phyloP scores from a whole-genome alignment of 371 early-diverging fungal species.

The Entomophthora muscae region DNA sequence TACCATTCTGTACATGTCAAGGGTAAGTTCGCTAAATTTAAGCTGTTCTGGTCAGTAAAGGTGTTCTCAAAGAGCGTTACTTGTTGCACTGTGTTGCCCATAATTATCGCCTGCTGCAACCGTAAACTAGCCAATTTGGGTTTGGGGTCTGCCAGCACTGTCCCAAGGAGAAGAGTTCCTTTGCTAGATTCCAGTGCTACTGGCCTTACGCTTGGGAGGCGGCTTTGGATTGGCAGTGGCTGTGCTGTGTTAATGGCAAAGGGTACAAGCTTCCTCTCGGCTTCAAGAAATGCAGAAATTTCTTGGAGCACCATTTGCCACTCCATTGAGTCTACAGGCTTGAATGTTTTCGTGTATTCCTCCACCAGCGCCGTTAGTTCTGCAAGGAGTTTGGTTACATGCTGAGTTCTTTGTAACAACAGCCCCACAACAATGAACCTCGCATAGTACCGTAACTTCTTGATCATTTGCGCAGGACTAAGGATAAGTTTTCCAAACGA shows the following conservation, averaged over 20 bases:
- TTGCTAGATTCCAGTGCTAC: background rate
- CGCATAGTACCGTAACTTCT: constrained; percentile 90
- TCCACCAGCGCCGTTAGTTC: constrained; percentile 69
- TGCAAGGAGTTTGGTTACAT: constrained; percentile 54
- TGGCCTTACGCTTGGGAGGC: background rate
- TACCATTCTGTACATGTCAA: constrained; percentile 91
- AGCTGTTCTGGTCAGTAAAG: constrained; percentile 22
- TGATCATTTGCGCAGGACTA: constrained; percentile 80
- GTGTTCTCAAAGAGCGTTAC: constrained; percentile 9
- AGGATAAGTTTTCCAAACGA: background rate
- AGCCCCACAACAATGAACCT: constrained; percentile 90
- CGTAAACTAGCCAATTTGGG: constrained; percentile 19
- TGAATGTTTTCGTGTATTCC: constrained; percentile 65
- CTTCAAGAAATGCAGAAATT: constrained; percentile 75
- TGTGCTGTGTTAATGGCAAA: background rate
- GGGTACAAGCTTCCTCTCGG: constrained; percentile 57
- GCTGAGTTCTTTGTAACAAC: constrained; percentile 61
- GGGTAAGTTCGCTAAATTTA: constrained; percentile 85
- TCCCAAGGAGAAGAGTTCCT: background rate
- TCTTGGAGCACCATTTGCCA: constrained; percentile 87
- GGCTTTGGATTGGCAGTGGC: background rate
- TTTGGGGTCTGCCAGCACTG: background rate
- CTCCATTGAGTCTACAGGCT: constrained; percentile 76
- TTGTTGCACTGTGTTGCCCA: constrained; percentile 79
- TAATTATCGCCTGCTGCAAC: constrained; percentile 85